Evolutionary conservation across 1,139 yeast species (phyloP), one percentile per base, ranked within the genome.

Genomic region (Zhuliangozyma blackwelliae): DNA sequence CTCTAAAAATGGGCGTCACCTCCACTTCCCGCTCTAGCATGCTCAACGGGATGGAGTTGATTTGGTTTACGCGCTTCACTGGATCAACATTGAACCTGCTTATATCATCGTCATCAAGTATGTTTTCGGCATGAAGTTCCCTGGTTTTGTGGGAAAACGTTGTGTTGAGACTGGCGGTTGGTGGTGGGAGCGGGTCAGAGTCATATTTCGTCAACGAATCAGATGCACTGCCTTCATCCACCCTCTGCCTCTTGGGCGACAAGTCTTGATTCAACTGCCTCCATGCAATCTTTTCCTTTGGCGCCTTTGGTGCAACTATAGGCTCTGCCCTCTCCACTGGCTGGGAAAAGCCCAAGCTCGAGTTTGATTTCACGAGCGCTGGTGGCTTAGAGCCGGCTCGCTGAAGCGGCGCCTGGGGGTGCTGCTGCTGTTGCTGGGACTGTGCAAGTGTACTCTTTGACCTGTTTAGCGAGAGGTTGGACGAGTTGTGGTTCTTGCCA

Each of bases 401-500:
- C 54, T 60, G 41, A 68, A 54, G 35, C 2, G 66, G 62, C n/a
- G 54, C 36, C 26, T 45, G 44, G n/a, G 3, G 16, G 4, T 16
- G 16, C 16, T 16, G 16, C 4, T 16, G 16, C 16, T 16, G 16
- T 16, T 16, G 16, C 16, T 16, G 16, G 4, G 16, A 16, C 16
- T 16, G 16, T 3, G 16, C 16, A 16, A 16, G 16, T 16, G 16
- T 16, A 16, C 16, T 16, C 16, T 16, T 16, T 16, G 16, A 16
- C 16, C 16, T 16, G 16, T 16, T 16, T 16, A 16, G 16, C 16
- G 16, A 16, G 4, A 16, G 16, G 16, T 16, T 16, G 16, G 16
- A 16, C 23, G 48, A 47, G 48, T 73, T 73, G 37, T 59, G 65
- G 48, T 69, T 72, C 46, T 74, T 74, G 2, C 77, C 77, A 3